Evolutionary conservation across 768 basidiomycete species (phyloP), one percentile per base, ranked within the genome.

Genomic region (Amanita subjunquillea): DNA sequence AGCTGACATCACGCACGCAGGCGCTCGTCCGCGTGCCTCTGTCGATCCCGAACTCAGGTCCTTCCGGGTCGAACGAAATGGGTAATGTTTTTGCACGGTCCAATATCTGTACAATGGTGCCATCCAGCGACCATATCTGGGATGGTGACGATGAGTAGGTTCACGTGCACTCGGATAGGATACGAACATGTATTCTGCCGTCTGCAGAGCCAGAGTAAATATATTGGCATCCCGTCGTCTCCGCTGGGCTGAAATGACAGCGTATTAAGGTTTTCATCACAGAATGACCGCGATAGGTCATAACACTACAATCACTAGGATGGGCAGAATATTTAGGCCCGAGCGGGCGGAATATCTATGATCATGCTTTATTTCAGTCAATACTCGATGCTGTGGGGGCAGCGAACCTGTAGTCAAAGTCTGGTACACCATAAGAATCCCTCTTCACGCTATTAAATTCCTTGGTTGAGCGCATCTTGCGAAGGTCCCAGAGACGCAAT

Each of bases 51-150:
- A 68, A 67, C 54, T 87, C 83, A 40, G 67, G 65, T 27, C 72
- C 84, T 13, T 87, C 87, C 2, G 93, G 84, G 62, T 91, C 83
- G 54, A 71, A 78, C 15, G 78, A 71, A 67, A 86, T 85, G 4
- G 90, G 83, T 30, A 83, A 61, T 5, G 84, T 83, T 58, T 76
- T 76, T 37, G 83, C 74, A 37, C 94, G 83, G 65, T 98, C 91
- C 25, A 99, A 69, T 12, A 90, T 76, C 67, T 92, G 83, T 34
- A 91, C 84, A 23, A 92, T 67, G 29, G 78, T 75, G 20, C 96
- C 96, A 64, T 98, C 96, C 50, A 99, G 74, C 1, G 89, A 90
- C 90, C 92, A 99, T 54, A 99, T 89, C 89, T 95, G 65, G n/a
- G 51, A 22, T 27, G 17, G 17, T 15, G n/a, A 8, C 38, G 40